Conservation (phyloP, 1,139 yeast species). For the Candida dubliniensis region DNA sequence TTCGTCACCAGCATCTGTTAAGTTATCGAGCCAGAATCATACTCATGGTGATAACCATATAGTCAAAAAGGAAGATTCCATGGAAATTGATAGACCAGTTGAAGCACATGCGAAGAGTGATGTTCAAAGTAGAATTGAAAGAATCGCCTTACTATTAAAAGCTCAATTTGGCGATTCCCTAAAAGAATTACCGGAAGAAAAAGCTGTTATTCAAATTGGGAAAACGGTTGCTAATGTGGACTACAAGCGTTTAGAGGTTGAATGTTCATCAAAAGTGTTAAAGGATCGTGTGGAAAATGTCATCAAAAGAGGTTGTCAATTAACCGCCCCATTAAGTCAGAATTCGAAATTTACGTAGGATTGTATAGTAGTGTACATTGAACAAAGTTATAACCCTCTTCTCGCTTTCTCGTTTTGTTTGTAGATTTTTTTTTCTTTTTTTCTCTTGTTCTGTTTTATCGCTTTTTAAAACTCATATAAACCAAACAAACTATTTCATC, state of each 20-base stretch:
- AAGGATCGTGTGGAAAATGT: conserved; percentile 83
- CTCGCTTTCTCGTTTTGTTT: background rate
- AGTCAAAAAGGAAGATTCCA: conserved; percentile 6
- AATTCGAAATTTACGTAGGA: conserved; percentile 19
- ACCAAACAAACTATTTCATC: background rate
- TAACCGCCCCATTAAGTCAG: conserved; percentile 75
- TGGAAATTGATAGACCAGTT: conserved; percentile 10
- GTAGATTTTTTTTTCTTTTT: conserved; percentile 3
- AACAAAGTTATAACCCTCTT: background rate
- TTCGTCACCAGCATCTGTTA: conserved; percentile 93
- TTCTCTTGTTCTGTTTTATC: background rate
- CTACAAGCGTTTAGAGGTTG: conserved; percentile 63
- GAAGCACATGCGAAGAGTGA: conserved; percentile 36
- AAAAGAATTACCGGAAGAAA: conserved; percentile 33
- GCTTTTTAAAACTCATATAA: background rate
- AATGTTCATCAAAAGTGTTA: conserved; percentile 75
- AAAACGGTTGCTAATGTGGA: conserved; percentile 69
- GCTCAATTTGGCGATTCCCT: conserved; percentile 91
- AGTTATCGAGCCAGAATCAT: conserved; percentile 66
- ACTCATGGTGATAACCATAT: conserved; percentile 39
- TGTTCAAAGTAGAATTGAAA: conserved; percentile 55
- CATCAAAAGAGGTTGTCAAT: conserved; percentile 69
- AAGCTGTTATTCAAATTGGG: conserved; percentile 67
- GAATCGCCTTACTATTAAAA: conserved; percentile 61
- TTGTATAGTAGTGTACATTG: conserved; percentile 4